Percentiles rank a stretch among this genome's conserved stretches.
phyloP scores from a whole-genome alignment of 139 green algal genomes.

The Raphidocelis subcapitata region DNA sequence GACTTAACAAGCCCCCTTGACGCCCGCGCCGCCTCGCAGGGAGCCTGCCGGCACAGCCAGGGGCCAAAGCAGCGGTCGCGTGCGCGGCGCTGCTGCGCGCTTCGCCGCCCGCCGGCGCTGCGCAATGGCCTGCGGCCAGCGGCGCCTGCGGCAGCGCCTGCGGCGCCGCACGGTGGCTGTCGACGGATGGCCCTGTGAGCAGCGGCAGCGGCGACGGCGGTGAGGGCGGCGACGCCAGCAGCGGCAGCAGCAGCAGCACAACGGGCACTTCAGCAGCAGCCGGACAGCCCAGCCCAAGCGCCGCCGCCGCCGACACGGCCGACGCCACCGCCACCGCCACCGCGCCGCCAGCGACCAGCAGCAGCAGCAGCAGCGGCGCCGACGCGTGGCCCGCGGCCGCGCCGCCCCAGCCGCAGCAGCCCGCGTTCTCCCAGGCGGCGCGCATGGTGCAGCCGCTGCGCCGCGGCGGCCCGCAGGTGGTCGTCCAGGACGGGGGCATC shows the following conservation, averaged over 20 bases:
- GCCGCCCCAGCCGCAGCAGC: not conserved
- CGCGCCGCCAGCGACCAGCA: not conserved
- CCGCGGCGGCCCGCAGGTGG: not conserved
- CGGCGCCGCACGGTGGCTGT: not conserved
- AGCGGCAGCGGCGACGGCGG: too few relatives aligned
- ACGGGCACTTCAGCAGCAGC: not conserved
- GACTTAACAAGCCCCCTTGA: too few relatives aligned
- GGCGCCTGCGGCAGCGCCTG: not conserved
- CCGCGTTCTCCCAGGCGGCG: not conserved
- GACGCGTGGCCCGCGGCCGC: too few relatives aligned
- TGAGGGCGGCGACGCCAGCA: constrained; percentile 3
- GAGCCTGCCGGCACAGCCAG: too few relatives aligned
- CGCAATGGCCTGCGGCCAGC: not conserved
- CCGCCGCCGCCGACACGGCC: not conserved
- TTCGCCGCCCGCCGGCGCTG: not conserved
- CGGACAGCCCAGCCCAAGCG: not conserved
- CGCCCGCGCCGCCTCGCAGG: too few relatives aligned
- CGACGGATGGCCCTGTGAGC: not conserved
- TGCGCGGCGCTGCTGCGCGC: not conserved
- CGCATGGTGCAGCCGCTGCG: not conserved
- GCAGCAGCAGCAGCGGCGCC: not conserved
- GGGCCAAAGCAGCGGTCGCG: not conserved
- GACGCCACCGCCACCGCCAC: not conserved
- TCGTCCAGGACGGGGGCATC: constrained; percentile 35
- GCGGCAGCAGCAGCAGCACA: not conserved